Percentiles rank a stretch among this genome's conserved stretches.
phyloP scores from a whole-genome alignment of 176 grass and related monocot species.

The Guadua angustifolia region DNA sequence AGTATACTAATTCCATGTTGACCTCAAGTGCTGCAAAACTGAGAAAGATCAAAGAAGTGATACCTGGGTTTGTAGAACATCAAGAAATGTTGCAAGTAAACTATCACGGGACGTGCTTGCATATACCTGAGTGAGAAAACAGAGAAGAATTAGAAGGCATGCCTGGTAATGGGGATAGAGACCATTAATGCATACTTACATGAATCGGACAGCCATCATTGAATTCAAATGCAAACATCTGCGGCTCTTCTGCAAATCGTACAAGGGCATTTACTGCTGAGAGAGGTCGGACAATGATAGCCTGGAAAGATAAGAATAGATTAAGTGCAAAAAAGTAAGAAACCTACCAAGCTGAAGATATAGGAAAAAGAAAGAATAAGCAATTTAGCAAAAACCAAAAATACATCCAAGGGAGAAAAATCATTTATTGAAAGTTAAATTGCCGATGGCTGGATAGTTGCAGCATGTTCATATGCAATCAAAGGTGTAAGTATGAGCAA shows the following conservation, averaged over 20 bases:
- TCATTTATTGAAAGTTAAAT: background rate
- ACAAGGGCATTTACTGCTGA: slow-evolving; percentile 88
- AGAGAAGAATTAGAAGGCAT: slow-evolving; percentile 40
- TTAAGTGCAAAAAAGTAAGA: slow-evolving; percentile 42
- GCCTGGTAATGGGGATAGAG: background rate
- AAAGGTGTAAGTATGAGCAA: slow-evolving; percentile 15
- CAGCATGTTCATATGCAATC: background rate
- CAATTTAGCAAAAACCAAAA: slow-evolving; percentile 31
- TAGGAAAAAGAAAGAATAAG: background rate
- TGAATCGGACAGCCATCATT: slow-evolving; percentile 90
- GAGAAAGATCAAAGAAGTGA: slow-evolving; percentile 14
- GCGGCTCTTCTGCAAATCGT: slow-evolving; percentile 96
- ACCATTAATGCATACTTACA: slow-evolving; percentile 68
- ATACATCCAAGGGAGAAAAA: slow-evolving; percentile 15
- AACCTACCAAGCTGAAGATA: slow-evolving; percentile 15
- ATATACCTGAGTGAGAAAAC: slow-evolving; percentile 74
- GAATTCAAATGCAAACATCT: slow-evolving; percentile 99
- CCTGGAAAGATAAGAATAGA: slow-evolving; percentile 63
- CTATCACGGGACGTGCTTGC: slow-evolving; percentile 97
- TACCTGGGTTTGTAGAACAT: slow-evolving; percentile 93
- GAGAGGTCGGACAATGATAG: slow-evolving; percentile 79
- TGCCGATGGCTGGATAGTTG: slow-evolving; percentile 12
- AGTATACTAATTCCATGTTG: slow-evolving; percentile 34
- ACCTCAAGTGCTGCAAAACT: slow-evolving; percentile 30
- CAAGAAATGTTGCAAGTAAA: slow-evolving; percentile 86